Percentiles rank a stretch among this genome's conserved stretches.
Conservation (phyloP, 441 rosid genomes). For the Aquilaria agallochum region DNA sequence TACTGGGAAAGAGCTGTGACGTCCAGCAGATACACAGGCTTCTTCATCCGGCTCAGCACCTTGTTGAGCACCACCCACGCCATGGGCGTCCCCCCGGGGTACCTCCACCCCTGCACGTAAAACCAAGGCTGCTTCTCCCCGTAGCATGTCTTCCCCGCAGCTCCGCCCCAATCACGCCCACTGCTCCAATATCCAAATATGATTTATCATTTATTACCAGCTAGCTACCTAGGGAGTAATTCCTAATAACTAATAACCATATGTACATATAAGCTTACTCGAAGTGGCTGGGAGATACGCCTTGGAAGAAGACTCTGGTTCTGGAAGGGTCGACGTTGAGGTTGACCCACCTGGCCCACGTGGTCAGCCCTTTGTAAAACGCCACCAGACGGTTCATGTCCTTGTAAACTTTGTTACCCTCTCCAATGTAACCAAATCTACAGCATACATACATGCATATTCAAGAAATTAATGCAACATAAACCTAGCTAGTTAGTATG, state of each 20-base stretch:
- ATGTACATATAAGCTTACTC: conserved; percentile 33
- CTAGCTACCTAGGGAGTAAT: too few species aligned
- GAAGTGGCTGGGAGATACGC: conserved; percentile 61
- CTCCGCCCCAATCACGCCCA: conserved; percentile 63
- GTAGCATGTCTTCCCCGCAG: conserved; percentile 42
- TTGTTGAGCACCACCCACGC: conserved; percentile 53
- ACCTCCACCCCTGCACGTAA: conserved; percentile 22
- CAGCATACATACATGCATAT: background rate
- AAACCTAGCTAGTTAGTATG: conserved; percentile 3
- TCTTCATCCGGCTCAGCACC: conserved; percentile 50
- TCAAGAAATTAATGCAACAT: background rate
- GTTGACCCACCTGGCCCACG: conserved; percentile 75
- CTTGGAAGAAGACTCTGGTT: conserved; percentile 65
- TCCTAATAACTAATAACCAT: too few species aligned
- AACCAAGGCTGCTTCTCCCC: conserved; percentile 47
- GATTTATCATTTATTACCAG: too few species aligned
- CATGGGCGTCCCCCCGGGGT: conserved; percentile 58
- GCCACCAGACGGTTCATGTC: conserved; percentile 64
- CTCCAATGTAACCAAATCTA: conserved; percentile 62
- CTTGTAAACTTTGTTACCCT: conserved; percentile 39
- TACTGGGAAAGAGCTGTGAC: conserved; percentile 52
- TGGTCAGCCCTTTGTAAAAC: conserved; percentile 56
- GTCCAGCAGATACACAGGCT: conserved; percentile 58
- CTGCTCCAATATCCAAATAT: conserved; percentile 15
- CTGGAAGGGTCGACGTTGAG: conserved; percentile 40